Evolutionary conservation across 805 yeast species (phyloP), one percentile per base, ranked within the genome.

Genomic region (Komagataella kurtzmanii): DNA sequence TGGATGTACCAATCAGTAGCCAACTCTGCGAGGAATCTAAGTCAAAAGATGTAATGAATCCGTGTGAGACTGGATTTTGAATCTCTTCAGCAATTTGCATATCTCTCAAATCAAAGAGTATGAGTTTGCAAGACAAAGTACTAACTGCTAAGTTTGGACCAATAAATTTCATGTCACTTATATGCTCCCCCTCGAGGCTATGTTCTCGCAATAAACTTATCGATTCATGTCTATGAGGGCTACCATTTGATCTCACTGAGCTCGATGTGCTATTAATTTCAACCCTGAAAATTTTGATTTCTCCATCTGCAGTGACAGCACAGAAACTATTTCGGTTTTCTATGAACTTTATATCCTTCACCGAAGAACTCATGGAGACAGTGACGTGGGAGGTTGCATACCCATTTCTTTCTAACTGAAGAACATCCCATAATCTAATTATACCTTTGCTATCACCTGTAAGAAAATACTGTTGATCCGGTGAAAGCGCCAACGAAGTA

Each of bases 361-460:
- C 72, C 0, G 79, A 55, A 0, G 79, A 69, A 0, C 75, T 75
- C 48, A 83, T 64, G 45, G 76, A 73, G 1, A 76, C 61, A 1
- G 76, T 67, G 6, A 77, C 55, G 7, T 71, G 63, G 0, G 88
- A 73, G 3, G 74, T 67, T 30, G 76, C 75, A 7, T 76, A 67
- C 3, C 81, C 77, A 45, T 83, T 85, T 51, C 75, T 76, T 50
- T 82, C 88, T 44, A 90, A 66, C 53, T 80, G 77, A 7, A 68
- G 59, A 0, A 82, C 65, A 60, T 88, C 95, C 97, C 97, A 93
- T 0, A 91, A 65, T 56, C 80, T 83, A 45, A 93, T 59, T 1
- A 68, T 61, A 0, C 97, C 96, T 24, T 76, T 75, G 49, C 81
- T 85, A 6, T 93, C 87, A 2, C 89, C 96, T 1, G 93, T 81